These are phyloP conservation scores for Paecilomyces sp. DNA, from an alignment of 2,329 filamentous ascomycete genomes.

Conservation along the genomic window DNA sequence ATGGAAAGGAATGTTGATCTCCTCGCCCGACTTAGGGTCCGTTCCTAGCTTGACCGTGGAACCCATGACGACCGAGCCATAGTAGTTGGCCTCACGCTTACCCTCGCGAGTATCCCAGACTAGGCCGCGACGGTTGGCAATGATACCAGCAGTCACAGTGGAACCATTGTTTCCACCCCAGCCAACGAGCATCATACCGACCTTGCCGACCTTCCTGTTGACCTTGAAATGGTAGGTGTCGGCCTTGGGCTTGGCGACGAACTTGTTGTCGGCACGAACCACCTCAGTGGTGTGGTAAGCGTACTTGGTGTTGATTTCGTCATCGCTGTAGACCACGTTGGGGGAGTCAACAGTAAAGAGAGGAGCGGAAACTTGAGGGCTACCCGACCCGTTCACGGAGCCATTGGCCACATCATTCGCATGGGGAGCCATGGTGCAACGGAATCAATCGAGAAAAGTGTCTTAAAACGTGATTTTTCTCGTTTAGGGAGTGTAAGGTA, in stretches of 20 bases:
- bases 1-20: slow-evolving; percentile 95
- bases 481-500: slow-evolving; percentile 41
- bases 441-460: slow-evolving; percentile 10
- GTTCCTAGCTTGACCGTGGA: slow-evolving; percentile 96
- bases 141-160: slow-evolving; percentile 92
- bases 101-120: slow-evolving; percentile 94
- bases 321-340: slow-evolving; percentile 84
- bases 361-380: slow-evolving; percentile 35
- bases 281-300: slow-evolving; percentile 92
- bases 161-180: slow-evolving; percentile 98
- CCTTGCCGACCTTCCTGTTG: slow-evolving; percentile 84
- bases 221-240: slow-evolving; percentile 96
- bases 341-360: slow-evolving; percentile 85
- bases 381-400: slow-evolving; percentile 47
- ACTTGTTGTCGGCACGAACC: slow-evolving; percentile 61
- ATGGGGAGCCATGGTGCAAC: slow-evolving; percentile 79
- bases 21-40: slow-evolving; percentile 72
- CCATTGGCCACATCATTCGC: slow-evolving; percentile 54
- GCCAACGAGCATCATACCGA: slow-evolving; percentile 95
- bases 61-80: slow-evolving; percentile 93
- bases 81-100: slow-evolving; percentile 83
- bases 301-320: slow-evolving; percentile 87
- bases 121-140: slow-evolving; percentile 84
- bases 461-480: slow-evolving; percentile 4
- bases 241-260: slow-evolving; percentile 78